A percentile compares a stretch with the other conserved stretches of the same genome.
Evolutionary conservation across 805 yeast genomes (phyloP).

Genomic region (Saturnispora sekii): DNA sequence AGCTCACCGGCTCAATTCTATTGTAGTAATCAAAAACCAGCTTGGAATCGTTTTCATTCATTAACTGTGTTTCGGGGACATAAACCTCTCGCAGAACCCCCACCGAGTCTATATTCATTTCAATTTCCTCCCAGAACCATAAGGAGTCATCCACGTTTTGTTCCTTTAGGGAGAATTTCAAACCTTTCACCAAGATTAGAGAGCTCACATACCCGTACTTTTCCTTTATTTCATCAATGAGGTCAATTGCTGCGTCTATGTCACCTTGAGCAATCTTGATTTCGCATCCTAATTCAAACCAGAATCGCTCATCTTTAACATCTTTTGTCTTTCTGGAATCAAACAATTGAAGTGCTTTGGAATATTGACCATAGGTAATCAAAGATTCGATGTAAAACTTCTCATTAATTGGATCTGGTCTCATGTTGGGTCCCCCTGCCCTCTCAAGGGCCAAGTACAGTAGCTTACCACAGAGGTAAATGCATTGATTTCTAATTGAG

Average conservation of each 20-base stretch:
- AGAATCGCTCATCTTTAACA: slow-evolving; percentile 34
- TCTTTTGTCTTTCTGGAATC: slow-evolving; percentile 28
- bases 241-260: slow-evolving; percentile 28
- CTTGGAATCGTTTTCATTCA: slow-evolving; percentile 10
- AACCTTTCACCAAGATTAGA: slow-evolving; percentile 25
- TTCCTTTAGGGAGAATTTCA: slow-evolving; percentile 25
- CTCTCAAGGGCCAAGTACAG: slow-evolving; percentile 28
- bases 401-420: slow-evolving; percentile 40
- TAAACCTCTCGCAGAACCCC: slow-evolving; percentile 17
- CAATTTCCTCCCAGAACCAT: slow-evolving; percentile 26
- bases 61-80: slow-evolving; percentile 16
- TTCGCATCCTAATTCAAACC: slow-evolving; percentile 42
- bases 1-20: slow-evolving; percentile 21
- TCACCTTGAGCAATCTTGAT: slow-evolving; percentile 25
- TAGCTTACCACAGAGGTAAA: slow-evolving; percentile 33
- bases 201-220: slow-evolving; percentile 30
- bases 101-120: slow-evolving; percentile 19
- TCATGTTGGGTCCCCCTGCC: slow-evolving; percentile 29
- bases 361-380: slow-evolving; percentile 24
- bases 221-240: slow-evolving; percentile 23
- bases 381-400: slow-evolving; percentile 39
- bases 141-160: slow-evolving; percentile 22
- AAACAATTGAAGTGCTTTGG: slow-evolving; percentile 31
- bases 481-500: slow-evolving; percentile 26
- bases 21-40: slow-evolving; percentile 23